Conservation (phyloP, 805 yeast species). For the Kluyveromyces nonfermentans region DNA sequence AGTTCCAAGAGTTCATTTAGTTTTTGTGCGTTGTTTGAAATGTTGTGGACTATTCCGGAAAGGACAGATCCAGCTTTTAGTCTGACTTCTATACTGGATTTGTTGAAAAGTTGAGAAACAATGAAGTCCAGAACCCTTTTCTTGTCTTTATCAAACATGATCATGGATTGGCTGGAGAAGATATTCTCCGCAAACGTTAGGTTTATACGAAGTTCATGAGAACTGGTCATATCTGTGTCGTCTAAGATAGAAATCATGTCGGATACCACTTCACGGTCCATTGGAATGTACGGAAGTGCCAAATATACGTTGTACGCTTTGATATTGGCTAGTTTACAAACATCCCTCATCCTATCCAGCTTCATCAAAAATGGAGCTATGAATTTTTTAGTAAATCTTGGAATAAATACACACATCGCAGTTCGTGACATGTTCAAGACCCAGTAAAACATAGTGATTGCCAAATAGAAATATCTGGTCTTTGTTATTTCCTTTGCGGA, state of each 20-base stretch:
- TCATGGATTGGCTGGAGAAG: constrained; percentile 58
- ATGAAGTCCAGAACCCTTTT: constrained; percentile 42
- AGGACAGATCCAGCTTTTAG: constrained; percentile 62
- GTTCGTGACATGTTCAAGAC: constrained; percentile 44
- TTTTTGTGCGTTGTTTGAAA: constrained; percentile 34
- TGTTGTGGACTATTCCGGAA: constrained; percentile 71
- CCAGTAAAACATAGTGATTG: constrained; percentile 59
- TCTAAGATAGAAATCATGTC: constrained; percentile 37
- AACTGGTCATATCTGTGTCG: constrained; percentile 30
- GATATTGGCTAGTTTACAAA: constrained; percentile 59
- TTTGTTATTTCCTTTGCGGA: constrained; percentile 48
- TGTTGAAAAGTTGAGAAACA: constrained; percentile 41
- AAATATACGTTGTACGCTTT: constrained; percentile 42
- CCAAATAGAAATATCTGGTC: constrained; percentile 51
- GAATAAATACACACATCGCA: constrained; percentile 43
- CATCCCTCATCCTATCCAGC: constrained; percentile 63
- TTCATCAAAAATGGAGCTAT: constrained; percentile 63
- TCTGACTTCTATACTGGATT: constrained; percentile 64
- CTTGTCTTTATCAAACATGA: constrained; percentile 41
- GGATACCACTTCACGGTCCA: constrained; percentile 34
- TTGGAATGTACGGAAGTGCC: constrained; percentile 40
- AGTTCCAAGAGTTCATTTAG: constrained; percentile 31
- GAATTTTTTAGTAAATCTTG: constrained; percentile 40
- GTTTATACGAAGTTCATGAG: constrained; percentile 57
- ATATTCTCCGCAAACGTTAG: constrained; percentile 64